phyloP scores from a whole-genome alignment of 2,329 filamentous ascomycete species.

The Rhynchosporium secalis region DNA sequence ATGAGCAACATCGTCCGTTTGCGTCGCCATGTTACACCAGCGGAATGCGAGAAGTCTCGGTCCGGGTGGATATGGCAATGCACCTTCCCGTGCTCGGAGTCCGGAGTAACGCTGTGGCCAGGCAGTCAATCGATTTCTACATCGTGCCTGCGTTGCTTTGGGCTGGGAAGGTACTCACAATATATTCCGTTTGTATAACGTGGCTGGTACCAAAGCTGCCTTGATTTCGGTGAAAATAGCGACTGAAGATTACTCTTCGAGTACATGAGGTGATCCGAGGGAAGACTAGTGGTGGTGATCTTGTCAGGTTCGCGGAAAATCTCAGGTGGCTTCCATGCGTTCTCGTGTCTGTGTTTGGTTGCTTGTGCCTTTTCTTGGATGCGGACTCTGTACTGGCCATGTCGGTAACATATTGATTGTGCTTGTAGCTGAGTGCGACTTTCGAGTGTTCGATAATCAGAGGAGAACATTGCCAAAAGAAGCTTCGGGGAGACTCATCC shows the following conservation, averaged over 20 bases:
- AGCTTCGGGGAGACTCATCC: not conserved
- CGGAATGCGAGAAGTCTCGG: not conserved
- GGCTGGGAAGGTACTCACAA: not conserved
- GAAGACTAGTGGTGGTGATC: not conserved
- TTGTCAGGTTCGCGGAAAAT: not conserved
- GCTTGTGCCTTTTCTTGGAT: too few relatives aligned
- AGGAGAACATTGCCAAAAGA: not conserved
- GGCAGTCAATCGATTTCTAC: not conserved
- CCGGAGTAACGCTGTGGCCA: not conserved
- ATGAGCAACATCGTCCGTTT: not conserved
- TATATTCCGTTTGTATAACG: not conserved
- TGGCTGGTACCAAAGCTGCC: too few relatives aligned
- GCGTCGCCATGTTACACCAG: conserved; percentile 1
- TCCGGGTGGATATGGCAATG: not conserved
- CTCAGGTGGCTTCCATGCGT: not conserved
- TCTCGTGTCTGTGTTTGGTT: not conserved
- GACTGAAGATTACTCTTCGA: not conserved
- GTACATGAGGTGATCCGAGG: not conserved
- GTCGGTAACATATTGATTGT: too few relatives aligned
- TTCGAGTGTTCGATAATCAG: not conserved
- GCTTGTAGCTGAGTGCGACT: not conserved
- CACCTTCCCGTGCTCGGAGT: conserved; percentile 3
- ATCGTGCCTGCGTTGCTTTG: not conserved
- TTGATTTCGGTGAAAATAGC: not conserved
- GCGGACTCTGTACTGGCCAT: too few relatives aligned